phyloP scores from a whole-genome alignment of 768 basidiomycete species.

The Tylopilus rubrobrunneus region DNA sequence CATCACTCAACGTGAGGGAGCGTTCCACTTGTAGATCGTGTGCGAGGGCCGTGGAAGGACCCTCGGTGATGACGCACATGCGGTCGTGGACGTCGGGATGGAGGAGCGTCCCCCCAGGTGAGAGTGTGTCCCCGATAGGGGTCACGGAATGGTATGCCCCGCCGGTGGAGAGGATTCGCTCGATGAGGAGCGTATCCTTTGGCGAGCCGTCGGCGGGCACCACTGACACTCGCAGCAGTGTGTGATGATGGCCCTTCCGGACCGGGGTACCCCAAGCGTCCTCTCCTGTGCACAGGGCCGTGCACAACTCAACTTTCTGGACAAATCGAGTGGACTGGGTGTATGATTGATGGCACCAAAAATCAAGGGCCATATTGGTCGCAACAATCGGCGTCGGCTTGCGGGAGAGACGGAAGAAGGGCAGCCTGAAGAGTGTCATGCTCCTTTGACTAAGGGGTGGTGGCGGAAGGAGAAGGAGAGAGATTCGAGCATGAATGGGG shows the following conservation, averaged over 20 bases:
- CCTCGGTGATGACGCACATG: neutral
- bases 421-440: neutral
- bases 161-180: slow-evolving; percentile 13
- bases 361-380: slow-evolving; percentile 3
- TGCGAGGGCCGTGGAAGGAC: neutral
- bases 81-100: slow-evolving; percentile 14
- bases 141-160: slow-evolving; percentile 5
- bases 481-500: too few species aligned
- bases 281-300: neutral
- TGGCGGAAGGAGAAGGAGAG: neutral
- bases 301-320: slow-evolving; percentile 14
- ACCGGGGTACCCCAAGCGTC: neutral
- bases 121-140: neutral
- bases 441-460: neutral
- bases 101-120: neutral
- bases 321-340: slow-evolving; percentile 1
- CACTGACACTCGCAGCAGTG: slow-evolving; percentile 6
- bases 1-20: neutral
- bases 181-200: slow-evolving; percentile 7
- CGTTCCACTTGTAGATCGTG: slow-evolving; percentile 11
- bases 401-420: neutral
- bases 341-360: neutral
- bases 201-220: neutral
- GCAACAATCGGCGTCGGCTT: slow-evolving; percentile 2
- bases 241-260: neutral